These are phyloP conservation scores for Yamadazyma atlantica DNA, from an alignment of 1,139 yeast species.

Conservation along the genomic window DNA sequence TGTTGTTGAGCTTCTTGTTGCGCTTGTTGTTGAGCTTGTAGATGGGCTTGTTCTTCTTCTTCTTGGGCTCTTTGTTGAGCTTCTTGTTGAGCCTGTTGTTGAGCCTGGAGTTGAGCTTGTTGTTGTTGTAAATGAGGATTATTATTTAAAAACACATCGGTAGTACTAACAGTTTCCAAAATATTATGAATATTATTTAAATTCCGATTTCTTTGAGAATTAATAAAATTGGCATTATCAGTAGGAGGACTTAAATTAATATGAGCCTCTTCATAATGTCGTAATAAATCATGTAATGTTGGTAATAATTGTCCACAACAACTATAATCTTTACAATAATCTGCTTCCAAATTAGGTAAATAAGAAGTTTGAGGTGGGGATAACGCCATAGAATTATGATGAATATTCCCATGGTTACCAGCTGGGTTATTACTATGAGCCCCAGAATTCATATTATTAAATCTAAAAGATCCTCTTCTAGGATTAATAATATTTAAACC, in stretches of 20 bases:
- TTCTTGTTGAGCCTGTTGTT: constrained; percentile 13
- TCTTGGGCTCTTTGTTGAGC: constrained; percentile 5
- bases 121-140: constrained; percentile 18
- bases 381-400: constrained; percentile 33
- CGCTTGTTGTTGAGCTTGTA: constrained; percentile 7
- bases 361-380: constrained; percentile 79
- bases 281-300: constrained; percentile 85
- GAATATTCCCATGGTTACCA: constrained; percentile 14
- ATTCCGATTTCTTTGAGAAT: constrained; percentile 35
- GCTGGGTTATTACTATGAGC: constrained; percentile 11
- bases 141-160: constrained; percentile 74
- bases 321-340: constrained; percentile 92
- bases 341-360: constrained; percentile 89
- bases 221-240: constrained; percentile 32
- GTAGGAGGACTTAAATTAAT: constrained; percentile 73
- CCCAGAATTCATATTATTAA: constrained; percentile 9
- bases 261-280: constrained; percentile 97
- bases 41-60: constrained; percentile 4
- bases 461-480: constrained; percentile 43
- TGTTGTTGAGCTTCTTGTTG: constrained; percentile 10
- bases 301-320: constrained; percentile 95
- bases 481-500: constrained; percentile 39
- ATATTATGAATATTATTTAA: constrained; percentile 46
- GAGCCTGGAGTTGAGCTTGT: constrained; percentile 15
- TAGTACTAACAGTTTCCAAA: constrained; percentile 80